Conservation (phyloP, 1,284 basidiomycete genomes). For the Tilletiopsis washingtonensis region DNA sequence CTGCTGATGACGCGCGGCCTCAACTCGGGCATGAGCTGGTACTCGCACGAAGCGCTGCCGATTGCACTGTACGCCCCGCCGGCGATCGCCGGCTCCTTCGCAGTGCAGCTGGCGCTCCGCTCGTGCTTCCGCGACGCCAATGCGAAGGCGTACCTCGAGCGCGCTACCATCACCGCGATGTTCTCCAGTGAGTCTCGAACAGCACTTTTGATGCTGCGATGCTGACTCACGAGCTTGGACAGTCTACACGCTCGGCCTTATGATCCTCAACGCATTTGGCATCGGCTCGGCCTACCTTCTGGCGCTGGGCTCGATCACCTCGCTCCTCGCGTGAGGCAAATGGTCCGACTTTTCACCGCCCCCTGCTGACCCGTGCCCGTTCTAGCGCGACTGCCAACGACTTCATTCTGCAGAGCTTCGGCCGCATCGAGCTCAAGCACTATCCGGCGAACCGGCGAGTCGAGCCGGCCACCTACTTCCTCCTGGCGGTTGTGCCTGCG, state of each 20-base stretch:
- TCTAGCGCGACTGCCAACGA: slow-evolving; percentile 30
- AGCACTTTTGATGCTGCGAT: too few relatives aligned
- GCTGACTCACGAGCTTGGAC: neutral
- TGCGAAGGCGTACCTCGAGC: slow-evolving; percentile 36
- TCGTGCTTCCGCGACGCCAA: slow-evolving; percentile 55
- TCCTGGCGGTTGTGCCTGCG: slow-evolving; percentile 54
- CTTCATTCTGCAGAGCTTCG: slow-evolving; percentile 28
- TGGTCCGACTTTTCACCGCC: slow-evolving; percentile 1
- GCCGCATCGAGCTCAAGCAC: slow-evolving; percentile 20
- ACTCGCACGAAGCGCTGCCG: slow-evolving; percentile 61
- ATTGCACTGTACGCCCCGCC: slow-evolving; percentile 72
- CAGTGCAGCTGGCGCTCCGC: slow-evolving; percentile 56
- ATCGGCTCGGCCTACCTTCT: slow-evolving; percentile 65
- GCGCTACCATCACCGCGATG: slow-evolving; percentile 21
- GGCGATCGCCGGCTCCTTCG: slow-evolving; percentile 55
- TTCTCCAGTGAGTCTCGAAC: neutral
- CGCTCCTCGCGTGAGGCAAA: slow-evolving; percentile 36
- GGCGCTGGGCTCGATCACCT: slow-evolving; percentile 56
- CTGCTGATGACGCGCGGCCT: slow-evolving; percentile 61
- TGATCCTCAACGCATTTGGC: slow-evolving; percentile 54
- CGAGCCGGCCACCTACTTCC: slow-evolving; percentile 25
- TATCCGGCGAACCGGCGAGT: slow-evolving; percentile 34
- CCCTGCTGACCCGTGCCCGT: slow-evolving; percentile 4
- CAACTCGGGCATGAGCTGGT: slow-evolving; percentile 54
- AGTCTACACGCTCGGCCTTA: slow-evolving; percentile 24